A percentile compares a stretch with the other conserved stretches of the same genome.
phyloP scores from a whole-genome alignment of 257 asterid species.

The Mentha longifolia region DNA sequence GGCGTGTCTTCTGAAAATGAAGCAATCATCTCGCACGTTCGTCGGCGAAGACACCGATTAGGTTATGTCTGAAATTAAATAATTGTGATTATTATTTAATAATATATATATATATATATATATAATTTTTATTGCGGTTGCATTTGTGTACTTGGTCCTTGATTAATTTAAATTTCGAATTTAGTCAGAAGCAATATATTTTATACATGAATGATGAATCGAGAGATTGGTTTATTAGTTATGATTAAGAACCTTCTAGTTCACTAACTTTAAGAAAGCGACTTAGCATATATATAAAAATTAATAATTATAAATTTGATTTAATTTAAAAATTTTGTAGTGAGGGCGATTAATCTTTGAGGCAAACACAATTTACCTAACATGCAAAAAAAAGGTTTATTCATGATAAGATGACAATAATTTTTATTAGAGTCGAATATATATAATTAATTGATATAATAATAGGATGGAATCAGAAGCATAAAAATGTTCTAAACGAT shows the following conservation, averaged over 20 bases:
- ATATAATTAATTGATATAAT: not conserved
- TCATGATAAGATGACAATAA: too few relatives aligned
- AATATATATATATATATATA: not conserved
- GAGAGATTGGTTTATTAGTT: not conserved
- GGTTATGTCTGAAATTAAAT: conserved; percentile 13
- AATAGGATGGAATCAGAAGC: too few relatives aligned
- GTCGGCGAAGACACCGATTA: conserved; percentile 29
- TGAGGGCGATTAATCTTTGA: too few relatives aligned
- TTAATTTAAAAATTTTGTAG: too few relatives aligned
- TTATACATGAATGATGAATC: not conserved
- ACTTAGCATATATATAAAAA: not conserved
- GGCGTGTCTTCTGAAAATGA: conserved; percentile 41
- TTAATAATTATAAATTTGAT: too few relatives aligned
- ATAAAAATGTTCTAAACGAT: too few relatives aligned
- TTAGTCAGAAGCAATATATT: not conserved
- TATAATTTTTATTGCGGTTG: not conserved
- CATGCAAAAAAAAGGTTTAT: too few relatives aligned
- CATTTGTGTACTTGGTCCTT: not conserved
- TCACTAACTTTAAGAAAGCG: not conserved
- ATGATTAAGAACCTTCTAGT: not conserved
- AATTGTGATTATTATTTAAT: not conserved
- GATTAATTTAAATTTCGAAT: not conserved
- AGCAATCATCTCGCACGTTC: conserved; percentile 41
- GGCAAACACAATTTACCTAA: too few relatives aligned
- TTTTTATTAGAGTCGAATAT: not conserved